phyloP scores from a whole-genome alignment of 495 filamentous ascomycete species.

The Neurospora pannonica region DNA sequence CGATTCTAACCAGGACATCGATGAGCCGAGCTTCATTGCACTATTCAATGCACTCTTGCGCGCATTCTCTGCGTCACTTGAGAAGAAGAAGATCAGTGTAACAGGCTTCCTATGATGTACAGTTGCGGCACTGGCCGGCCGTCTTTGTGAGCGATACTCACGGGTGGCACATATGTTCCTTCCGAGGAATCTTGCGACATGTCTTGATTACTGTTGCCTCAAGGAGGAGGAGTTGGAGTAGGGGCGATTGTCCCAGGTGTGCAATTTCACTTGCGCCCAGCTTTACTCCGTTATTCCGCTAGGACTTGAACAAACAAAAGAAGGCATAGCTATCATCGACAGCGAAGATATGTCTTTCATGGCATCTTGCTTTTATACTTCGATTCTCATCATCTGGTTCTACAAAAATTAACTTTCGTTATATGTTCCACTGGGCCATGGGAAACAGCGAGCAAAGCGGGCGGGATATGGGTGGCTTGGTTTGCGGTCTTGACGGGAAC shows the following conservation, averaged over 20 bases:
- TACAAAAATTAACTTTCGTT: not conserved
- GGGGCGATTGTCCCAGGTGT: not conserved
- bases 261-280: not conserved
- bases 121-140: not conserved
- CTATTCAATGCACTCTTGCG: not conserved
- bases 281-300: not conserved
- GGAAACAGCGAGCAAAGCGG: not conserved
- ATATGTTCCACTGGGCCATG: not conserved
- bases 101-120: not conserved
- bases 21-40: not conserved
- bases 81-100: not conserved
- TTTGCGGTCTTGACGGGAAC: not conserved
- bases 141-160: not conserved
- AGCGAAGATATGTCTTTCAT: not conserved
- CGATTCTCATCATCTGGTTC: not conserved
- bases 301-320: not conserved
- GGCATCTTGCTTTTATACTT: not conserved
- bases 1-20: not conserved
- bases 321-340: not conserved
- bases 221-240: not conserved
- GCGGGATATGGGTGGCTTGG: not conserved
- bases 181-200: not conserved
- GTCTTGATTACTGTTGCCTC: not conserved
- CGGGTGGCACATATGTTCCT: not conserved
- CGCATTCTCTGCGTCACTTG: not conserved